Conservation (phyloP, 441 rosid genomes). For the Adansonia grandidieri region DNA sequence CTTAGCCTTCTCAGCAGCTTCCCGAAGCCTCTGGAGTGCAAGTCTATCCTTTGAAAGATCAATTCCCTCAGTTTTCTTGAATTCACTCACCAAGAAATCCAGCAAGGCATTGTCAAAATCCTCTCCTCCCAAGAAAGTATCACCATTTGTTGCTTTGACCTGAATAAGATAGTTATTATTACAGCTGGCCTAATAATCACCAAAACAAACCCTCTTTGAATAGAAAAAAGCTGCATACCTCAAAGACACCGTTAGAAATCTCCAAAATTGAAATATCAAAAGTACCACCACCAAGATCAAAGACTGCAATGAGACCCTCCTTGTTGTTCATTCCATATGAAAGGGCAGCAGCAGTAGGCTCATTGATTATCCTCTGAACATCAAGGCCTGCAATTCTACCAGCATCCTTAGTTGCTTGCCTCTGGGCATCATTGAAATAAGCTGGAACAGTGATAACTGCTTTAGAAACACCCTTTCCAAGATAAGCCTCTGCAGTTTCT, state of each 20-base stretch:
- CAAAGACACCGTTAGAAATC: constrained; percentile 94
- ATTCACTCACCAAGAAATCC: constrained; percentile 81
- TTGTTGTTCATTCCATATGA: constrained; percentile 93
- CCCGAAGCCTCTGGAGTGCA: constrained; percentile 93
- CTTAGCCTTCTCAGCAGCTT: constrained; percentile 99
- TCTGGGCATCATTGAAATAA: constrained; percentile 89
- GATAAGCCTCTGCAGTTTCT: constrained; percentile 84
- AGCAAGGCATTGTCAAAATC: constrained; percentile 87
- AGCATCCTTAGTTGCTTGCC: constrained; percentile 95
- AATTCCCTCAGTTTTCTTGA: constrained; percentile 71
- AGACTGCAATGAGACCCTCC: constrained; percentile 92
- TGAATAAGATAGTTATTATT: constrained; percentile 25
- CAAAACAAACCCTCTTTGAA: not conserved
- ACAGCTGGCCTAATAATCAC: not conserved
- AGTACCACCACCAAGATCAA: constrained; percentile 95
- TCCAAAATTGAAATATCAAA: constrained; percentile 87
- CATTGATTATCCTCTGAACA: constrained; percentile 86
- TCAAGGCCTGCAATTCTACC: constrained; percentile 91
- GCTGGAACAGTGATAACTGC: constrained; percentile 91
- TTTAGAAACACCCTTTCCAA: constrained; percentile 70
- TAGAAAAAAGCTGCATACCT: constrained; percentile 43
- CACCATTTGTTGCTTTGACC: constrained; percentile 99
- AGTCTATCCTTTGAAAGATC: constrained; percentile 84
- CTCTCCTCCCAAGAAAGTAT: constrained; percentile 96
- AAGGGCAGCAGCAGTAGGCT: constrained; percentile 95